Base-by-base conservation (phyloP, 2,329 filamentous ascomycete genomes). In the Botrytis paeoniae region DNA sequence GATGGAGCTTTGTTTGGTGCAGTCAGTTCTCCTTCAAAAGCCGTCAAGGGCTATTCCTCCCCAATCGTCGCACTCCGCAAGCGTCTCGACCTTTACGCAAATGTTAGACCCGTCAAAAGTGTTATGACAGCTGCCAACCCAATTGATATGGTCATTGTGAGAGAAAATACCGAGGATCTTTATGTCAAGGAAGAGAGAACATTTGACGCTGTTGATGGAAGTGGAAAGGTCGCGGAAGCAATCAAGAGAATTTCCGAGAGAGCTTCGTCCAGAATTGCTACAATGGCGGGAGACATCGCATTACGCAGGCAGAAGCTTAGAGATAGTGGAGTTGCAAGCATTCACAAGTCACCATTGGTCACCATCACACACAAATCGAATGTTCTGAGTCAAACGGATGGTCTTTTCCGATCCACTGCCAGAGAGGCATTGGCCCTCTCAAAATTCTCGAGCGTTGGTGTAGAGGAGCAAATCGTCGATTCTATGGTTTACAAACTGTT, bases 401-500 rank as follows among this genome's bases (percentile, higher is more conserved):
- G 96, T 45, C 89, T 99, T 65, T 99, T 99, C 90, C 91, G 96
- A 78, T 86, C 91, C 78, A 92, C 93, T 7, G 89, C 93, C 25
- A 91, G 93, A 77, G 86, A 87, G 43, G 93, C 93, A 6, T 90
- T 98, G 14, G 87, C 89, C 41, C 86, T 87, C 69, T 78, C 87
- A 20, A 87, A 85, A 77, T 98, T 93, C 85, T 83, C 84, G 74
- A 83, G 83, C 69, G 85, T 97, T 71, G 84, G 85, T 60, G 87
- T 98, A 71, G 96, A 98, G 84, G 96, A 98, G 87, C 96, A 99
- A 86, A 99, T 99, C 78, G 95, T 99, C 76, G 96, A 99, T 85
- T 95, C 92, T 75, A 99, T 99, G 96, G 94, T 98, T 73, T 98
- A 98, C 89, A 98, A 98, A 87, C 92, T 99, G 73, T 98, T 98